These are phyloP conservation scores for Leccinum pachyderme DNA, from an alignment of 1,284 basidiomycete genomes.

Conservation along the genomic window DNA sequence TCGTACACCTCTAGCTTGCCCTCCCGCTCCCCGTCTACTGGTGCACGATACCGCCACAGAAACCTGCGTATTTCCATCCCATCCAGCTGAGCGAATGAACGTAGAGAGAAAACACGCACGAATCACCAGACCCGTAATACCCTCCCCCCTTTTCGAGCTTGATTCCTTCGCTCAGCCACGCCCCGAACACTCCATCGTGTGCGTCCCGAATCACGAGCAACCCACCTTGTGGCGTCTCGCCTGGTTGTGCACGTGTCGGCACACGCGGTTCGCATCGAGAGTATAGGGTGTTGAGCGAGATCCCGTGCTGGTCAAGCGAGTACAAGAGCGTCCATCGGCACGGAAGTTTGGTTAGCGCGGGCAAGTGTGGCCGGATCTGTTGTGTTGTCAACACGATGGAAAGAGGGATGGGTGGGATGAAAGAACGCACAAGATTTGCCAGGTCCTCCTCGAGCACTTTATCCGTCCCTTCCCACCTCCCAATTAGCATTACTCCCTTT, in stretches of 20 bases:
- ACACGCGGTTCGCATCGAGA: slow-evolving; percentile 51
- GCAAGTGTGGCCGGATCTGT: slow-evolving; percentile 72
- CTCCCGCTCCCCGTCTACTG: slow-evolving; percentile 10
- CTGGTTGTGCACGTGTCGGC: slow-evolving; percentile 21
- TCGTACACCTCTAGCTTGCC: slow-evolving; percentile 62
- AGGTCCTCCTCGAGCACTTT: slow-evolving; percentile 53
- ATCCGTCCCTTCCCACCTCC: slow-evolving; percentile 53
- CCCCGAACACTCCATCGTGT: slow-evolving; percentile 70
- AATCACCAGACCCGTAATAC: slow-evolving; percentile 86
- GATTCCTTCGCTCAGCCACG: slow-evolving; percentile 77
- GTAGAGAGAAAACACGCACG: slow-evolving; percentile 48
- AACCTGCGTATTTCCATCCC: slow-evolving; percentile 39
- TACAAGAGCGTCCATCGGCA: slow-evolving; percentile 87
- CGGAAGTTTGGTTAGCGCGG: slow-evolving; percentile 78
- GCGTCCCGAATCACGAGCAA: slow-evolving; percentile 63
- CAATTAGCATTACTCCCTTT: slow-evolving; percentile 48
- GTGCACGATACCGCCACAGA: slow-evolving; percentile 58
- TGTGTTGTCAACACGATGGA: neutral
- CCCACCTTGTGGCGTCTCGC: slow-evolving; percentile 38
- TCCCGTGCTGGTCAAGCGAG: slow-evolving; percentile 94
- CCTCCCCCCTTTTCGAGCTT: slow-evolving; percentile 47
- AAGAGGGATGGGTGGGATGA: no score
- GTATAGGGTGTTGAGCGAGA: slow-evolving; percentile 88
- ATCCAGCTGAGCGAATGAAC: neutral
- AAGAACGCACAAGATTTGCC: slow-evolving; percentile 55